Evolutionary conservation across 345 rosid genomes (phyloP), one percentile per base, ranked within the genome.

Genomic region (Populus deltoides): DNA sequence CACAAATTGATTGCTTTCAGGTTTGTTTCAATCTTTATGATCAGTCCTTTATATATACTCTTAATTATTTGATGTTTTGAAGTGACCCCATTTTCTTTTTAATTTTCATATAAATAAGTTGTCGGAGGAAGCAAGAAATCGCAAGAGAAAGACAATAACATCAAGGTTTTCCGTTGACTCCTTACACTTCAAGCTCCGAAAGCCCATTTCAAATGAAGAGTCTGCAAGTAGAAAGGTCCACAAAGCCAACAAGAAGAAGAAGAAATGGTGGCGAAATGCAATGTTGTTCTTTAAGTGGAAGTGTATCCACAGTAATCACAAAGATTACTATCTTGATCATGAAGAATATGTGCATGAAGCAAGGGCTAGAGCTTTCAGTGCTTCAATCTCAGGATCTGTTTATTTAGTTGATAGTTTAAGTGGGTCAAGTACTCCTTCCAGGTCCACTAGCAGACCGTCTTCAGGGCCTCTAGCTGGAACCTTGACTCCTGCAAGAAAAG

Each of bases 191-290:
- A 93, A 96, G 93, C 89, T 96, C 79, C 94, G 89, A 27, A 92
- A 93, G 75, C 97, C 97, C 88, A 91, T 90, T 72, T 87, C 94
- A 0, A 92, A 88, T 75, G 97, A 92, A 43, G 91, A 95, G 9
- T 47, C 47, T 31, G 73, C 87, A 2, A 38, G 17, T 75, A 85
- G 85, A 81, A 88, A 84, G 65, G 43, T 66, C 83, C 84, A 82
- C 82, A 82, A 61, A 80, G 47, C 79, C 65, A 88, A 83, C 80
- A 90, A 86, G 88, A 90, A 86, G 82, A 90, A 87, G 90, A 90
- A 85, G 76, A 84, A 84, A 7, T 88, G 99, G 97, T 94, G 99
- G 99, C 90, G 79, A 79, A 92, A 85, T 41, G 94, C 97, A 12
- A 79, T 93, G 25, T 80, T 87, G 27, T 88, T 92, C 85, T 85